Base-by-base conservation (phyloP, 768 basidiomycete species). In the Leucocoprinus sp. region DNA sequence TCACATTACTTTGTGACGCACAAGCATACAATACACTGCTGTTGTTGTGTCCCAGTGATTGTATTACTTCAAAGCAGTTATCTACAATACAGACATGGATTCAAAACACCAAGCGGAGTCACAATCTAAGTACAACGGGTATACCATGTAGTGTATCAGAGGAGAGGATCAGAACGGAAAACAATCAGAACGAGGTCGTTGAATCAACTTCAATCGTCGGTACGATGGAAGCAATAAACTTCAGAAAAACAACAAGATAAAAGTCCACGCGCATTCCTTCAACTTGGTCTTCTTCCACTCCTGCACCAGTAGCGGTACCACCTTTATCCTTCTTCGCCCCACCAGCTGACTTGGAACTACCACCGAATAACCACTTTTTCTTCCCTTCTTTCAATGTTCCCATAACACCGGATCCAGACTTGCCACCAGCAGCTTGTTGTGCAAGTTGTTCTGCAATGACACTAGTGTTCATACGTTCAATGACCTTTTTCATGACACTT, bases 401-500 rank as follows among this genome's bases (percentile, higher is more conserved):
- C n/a, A 61, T 18, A 3, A 19, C 49, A 17, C 58, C 52, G 14
- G 62, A 42, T 18, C 60, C 52, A 6, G 51, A 37, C 4, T 43
- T 49, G 1, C 67, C 61, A 9, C 53, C 40, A 22, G 63, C 80
- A 51, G 76, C 76, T 50, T 78, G 45, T 9, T 49, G 49, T 22
- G 82, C 80, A 15, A 88, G 74, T 61, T 92, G 88, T 60, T 88
- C 82, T 50, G 83, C 88, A 44, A 85, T 74, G 21, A 92, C 84
- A 50, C 81, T 81, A 53, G 77, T 79, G 65, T 98, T 96, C 93
- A 98, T 97, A 47, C 95, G 78, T 63, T 98, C 95, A 59, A 98
- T 97, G 50, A 98, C 91, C 63, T 97, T 98, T 77, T 96, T 97
- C 96, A 99, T 99, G 48, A 99, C 96, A 62, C 84, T 90, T 1